Evolutionary conservation across 768 basidiomycete genomes (phyloP), one percentile per base, ranked within the genome.

Genomic region (Pleurotus tuoliensis): DNA sequence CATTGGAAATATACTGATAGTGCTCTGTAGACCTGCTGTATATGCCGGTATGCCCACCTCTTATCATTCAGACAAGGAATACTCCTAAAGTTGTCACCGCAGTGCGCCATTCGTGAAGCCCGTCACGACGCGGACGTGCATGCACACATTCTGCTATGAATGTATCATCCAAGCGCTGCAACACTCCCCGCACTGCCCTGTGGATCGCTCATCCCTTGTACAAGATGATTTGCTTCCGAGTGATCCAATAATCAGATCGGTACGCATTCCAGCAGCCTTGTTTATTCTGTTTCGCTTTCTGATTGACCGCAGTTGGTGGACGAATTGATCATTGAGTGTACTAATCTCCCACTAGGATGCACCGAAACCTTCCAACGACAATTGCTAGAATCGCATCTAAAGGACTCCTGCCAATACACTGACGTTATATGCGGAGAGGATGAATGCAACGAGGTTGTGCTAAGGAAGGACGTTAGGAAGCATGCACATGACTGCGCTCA

Each of bases 131-230:
- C 78, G 71, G 40, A 82, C 86, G 6, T 95, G 94, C 63, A 76
- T 81, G 58, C 94, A 93, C 66, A 95, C 92, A 0, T 95, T 95
- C 68, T 96, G 94, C 68, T 71, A 71, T n/a, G 86, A 83, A 27
- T 96, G 94, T 65, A 90, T 94, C 58, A 62, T 73, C n/a, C 75
- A 77, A 49, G 89, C 93, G 0, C 77, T 95, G 3, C 67, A 70
- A 11, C 81, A 88, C 58, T 82, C 85, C 5, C 74, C 79, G 0
- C 84, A 86, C 59, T 96, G 94, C 67, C 94, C 94, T 9, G 83
- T 96, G 27, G 93, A 95, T 70, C 83, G 94, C 18, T 86, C 82
- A 12, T 76, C 83, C 0, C 75, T 95, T 30, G 69, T 73, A 1
- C 55, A 71, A n/a, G 72, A 71, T n/a, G 84, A 89, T 60, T 71